Evolutionary conservation across 257 asterid species (phyloP), one percentile per base, ranked within the genome.

Genomic region (Nicotiana tabacum): DNA sequence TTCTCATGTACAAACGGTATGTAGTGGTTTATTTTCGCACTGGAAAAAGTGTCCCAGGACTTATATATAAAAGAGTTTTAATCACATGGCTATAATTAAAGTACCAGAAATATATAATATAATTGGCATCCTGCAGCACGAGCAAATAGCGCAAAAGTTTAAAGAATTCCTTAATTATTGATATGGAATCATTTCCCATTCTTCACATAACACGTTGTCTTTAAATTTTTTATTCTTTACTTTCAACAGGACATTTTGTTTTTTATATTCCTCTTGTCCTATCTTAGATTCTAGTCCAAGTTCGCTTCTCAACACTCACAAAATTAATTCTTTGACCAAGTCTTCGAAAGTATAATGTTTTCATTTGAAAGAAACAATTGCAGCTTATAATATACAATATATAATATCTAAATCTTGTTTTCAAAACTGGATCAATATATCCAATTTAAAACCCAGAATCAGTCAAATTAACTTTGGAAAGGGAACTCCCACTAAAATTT

Each of bases 61-160:
- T 70, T 43, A 70, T 11, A 70, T 70, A n/a, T 39, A 2, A 9
- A 12, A 43, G 30, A 21, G n/a, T 70, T 21, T 39, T 4, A 5
- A 12, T 70, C 78, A 70, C 78, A 43, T 43, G 78, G 58, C 78
- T 70, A 43, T n/a, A 69, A 67, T 15, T 39, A 69, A 69, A 69
- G 77, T 11, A 57, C 4, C 64, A 57, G 10, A 35, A 66, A 69
- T 37, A 9, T 33, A 67, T 9, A 68, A 18, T 69, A 57, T 46
- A 43, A 27, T 17, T 21, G 51, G 51, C 58, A 1, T n/a, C 35
- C 35, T 43, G 48, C 48, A 43, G 33, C 78, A 70, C 78, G 58
- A 70, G 58, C 35, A 70, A 70, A 70, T 70, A 29, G 35, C 21
- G 72, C 15, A 66, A 66, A 66, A 66, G 11, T 37, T 66, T 66